These are phyloP conservation scores for Tubosaeta brunneosetosa DNA, from an alignment of 768 basidiomycete species.

Conservation along the genomic window DNA sequence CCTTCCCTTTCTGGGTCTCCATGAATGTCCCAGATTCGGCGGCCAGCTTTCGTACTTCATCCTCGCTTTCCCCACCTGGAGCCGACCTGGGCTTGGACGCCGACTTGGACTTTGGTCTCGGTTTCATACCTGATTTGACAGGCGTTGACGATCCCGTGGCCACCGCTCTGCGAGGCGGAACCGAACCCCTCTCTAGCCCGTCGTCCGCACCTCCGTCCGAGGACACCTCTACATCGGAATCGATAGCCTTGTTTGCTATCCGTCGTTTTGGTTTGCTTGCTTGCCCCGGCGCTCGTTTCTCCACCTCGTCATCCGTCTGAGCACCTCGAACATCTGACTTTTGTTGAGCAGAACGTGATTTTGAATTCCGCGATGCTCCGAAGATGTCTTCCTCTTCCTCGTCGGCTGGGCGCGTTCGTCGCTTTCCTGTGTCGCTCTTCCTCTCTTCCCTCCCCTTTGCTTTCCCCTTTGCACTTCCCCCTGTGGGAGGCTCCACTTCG, in stretches of 20 bases:
- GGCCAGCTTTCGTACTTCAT: neutral
- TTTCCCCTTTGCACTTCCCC: neutral
- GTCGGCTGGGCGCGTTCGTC: neutral
- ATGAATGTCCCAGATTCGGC: neutral
- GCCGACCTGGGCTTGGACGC: neutral
- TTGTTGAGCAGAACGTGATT: slow-evolving; percentile 1
- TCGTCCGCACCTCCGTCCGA: neutral
- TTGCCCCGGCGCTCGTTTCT: neutral
- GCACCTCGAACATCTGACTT: neutral
- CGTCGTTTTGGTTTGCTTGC: neutral
- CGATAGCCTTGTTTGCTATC: neutral
- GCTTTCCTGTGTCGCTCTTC: neutral
- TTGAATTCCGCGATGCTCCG: neutral
- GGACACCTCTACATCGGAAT: slow-evolving; percentile 1
- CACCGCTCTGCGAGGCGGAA: slow-evolving; percentile 8
- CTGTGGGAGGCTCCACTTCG: neutral
- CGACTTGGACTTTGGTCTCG: slow-evolving; percentile 16
- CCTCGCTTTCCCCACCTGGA: neutral
- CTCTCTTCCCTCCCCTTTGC: neutral
- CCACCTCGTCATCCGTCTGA: neutral
- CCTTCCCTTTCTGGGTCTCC: neutral
- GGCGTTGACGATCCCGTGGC: slow-evolving; percentile 12
- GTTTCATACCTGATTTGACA: slow-evolving; percentile 27
- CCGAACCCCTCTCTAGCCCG: slow-evolving; percentile 3
- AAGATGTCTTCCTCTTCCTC: neutral